Evolutionary conservation across 345 rosid species (phyloP).

Genomic region (Arabis hirsuta): DNA sequence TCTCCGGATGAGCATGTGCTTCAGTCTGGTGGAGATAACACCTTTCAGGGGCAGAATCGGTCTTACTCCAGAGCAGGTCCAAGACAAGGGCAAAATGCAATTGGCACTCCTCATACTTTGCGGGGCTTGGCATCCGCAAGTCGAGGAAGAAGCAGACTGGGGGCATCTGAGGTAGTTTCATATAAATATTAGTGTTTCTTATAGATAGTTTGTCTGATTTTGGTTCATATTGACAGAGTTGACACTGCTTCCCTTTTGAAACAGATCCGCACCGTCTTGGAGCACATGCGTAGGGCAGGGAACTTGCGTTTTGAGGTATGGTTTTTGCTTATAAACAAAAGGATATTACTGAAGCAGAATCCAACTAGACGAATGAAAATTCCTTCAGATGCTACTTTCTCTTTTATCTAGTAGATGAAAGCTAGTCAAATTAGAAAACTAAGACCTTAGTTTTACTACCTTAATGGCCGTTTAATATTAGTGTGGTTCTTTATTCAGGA

Average conservation of each 20-base stretch:
- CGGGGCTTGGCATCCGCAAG: constrained; percentile 63
- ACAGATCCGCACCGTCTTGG: constrained; percentile 80
- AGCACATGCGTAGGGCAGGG: constrained; percentile 84
- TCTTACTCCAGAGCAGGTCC: constrained; percentile 57
- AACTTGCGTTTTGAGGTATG: constrained; percentile 79
- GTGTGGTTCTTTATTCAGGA: constrained; percentile 54
- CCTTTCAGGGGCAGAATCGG: constrained; percentile 49
- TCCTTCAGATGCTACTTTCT: not conserved
- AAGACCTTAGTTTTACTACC: no score
- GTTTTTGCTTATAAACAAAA: not conserved
- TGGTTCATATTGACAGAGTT: constrained; percentile 31
- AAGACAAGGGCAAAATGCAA: constrained; percentile 65
- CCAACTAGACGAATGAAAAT: not conserved
- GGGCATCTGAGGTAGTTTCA: constrained; percentile 74
- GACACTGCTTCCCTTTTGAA: constrained; percentile 37
- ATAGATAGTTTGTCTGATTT: constrained; percentile 17
- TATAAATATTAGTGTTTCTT: not conserved
- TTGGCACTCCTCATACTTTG: constrained; percentile 56
- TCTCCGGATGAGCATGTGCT: constrained; percentile 54
- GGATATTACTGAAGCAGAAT: not conserved
- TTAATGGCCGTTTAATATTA: not conserved
- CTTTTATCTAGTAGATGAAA: not conserved
- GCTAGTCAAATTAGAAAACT: not conserved
- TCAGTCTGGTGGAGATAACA: constrained; percentile 60
- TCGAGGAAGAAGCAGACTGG: constrained; percentile 81